Base-by-base conservation (phyloP, 2,329 filamentous ascomycete species). In the Teratosphaeria nubilosa region DNA sequence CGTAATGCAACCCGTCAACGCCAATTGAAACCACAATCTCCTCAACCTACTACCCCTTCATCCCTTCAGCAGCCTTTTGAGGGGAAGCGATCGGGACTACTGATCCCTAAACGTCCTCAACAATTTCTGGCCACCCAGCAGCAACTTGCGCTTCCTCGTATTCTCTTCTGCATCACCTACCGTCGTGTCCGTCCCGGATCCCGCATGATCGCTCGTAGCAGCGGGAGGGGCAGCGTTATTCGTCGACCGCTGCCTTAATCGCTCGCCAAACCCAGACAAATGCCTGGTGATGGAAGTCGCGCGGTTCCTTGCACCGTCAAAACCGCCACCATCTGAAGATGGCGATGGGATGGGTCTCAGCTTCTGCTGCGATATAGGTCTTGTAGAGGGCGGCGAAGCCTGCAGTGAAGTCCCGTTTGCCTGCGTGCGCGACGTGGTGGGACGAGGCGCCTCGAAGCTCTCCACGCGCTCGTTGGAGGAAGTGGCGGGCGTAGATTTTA, bases 81-180 rank as follows among this genome's bases (percentile, higher is more conserved):
- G 27, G n/a, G 3, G 25, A 5, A 20, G 20, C 14, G 7, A 34
- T 16, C 51, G 31, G 50, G 45, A 27, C 30, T n/a, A 58, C 59
- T 63, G 65, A 58, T 71, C 69, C 48, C 68, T 62, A 59, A 76
- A 64, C 41, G 69, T 69, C 41, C 71, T 67, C 34, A 77, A 60
- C 41, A 76, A 65, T 63, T 74, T 76, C 65, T 76, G 75, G 30
- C 74, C 73, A 9, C 75, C 74, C 1, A 76, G 64, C 56, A 74
- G 59, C n/a, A 76, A 62, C 54, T 74, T 72, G 55, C 69, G 72
- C 63, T 75, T 77, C 56, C 71, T 63, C 61, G 69, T 72, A 53
- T 64, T 68, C 52, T 74, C 71, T 10, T 74, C 70, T 3, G 60
- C 64, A 45, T 45, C 34, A 13, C 27, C 50, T 4, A 14, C 41